Evolutionary conservation across 176 grass and related monocot species (phyloP), one percentile per base, ranked within the genome.

Genomic region (Juncus inflexus): DNA sequence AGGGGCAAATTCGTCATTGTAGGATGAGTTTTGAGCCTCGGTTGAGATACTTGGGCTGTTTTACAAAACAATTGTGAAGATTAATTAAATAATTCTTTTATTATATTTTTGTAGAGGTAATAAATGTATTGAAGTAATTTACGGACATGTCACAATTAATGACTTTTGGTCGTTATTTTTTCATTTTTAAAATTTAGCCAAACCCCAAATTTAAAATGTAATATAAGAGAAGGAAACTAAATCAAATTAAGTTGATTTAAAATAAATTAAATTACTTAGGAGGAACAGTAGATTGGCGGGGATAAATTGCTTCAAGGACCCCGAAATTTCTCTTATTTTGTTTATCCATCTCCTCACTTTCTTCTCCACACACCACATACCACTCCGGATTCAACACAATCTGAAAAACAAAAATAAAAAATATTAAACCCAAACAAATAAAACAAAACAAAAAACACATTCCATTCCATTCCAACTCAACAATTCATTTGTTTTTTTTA

Each of bases 291-390:
- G 83, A 84, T 52, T 72, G 65, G 6, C 95, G 89, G 60, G 95
- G 95, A 83, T 99, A 99, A 73, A 99, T 94, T 80, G 95, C 89
- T 83, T 99, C 95, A 37, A 99, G 95, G 39, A 73, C 73, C 72
- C 85, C 86, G 67, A 90, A 69, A 59, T 89, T 78, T 78, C 94
- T 92, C 49, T 90, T 77, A 78, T 92, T 80, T 77, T 99, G 84
- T 66, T 77, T 50, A 60, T 64, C 52, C 51, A 58, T 58, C 68
- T 99, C 94, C 65, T 73, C 65, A 74, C 83, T 99, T 90, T 99
- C 94, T 86, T 84, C 85, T 79, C 88, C 94, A 84, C 80, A 66
- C 63, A 82, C 86, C 15, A 92, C 38, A 5, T 74, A 62, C 94
- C 89, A 99, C 51, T 90, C 75, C 73, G 75, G 62, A 61, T 82